phyloP scores from a whole-genome alignment of 2,329 filamentous ascomycete genomes.

The Exophiala dermatitidis region DNA sequence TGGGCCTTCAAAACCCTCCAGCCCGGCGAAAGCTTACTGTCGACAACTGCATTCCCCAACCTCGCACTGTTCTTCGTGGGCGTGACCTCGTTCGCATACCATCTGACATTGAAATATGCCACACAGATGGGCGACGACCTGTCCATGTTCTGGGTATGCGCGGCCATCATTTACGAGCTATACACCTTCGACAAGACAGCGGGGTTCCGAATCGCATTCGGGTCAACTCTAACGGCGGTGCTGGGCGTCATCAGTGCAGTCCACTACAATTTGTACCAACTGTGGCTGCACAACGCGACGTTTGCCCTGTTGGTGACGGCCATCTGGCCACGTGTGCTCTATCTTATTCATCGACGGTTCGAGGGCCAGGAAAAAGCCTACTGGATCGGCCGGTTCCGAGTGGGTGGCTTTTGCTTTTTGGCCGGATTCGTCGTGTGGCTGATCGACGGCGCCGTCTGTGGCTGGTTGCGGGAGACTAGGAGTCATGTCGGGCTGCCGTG shows the following conservation, averaged over 20 bases:
- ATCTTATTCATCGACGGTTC: conserved; percentile 13
- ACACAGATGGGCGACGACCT: conserved; percentile 22
- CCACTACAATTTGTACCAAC: conserved; percentile 16
- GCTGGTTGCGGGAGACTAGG: conserved; percentile 19
- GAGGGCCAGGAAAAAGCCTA: conserved; percentile 10
- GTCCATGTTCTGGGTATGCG: conserved; percentile 25
- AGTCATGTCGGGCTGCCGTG: conserved; percentile 26
- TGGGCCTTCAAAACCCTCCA: conserved; percentile 17
- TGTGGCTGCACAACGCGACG: conserved; percentile 19
- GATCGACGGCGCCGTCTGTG: conserved; percentile 28
- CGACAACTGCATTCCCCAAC: conserved; percentile 21
- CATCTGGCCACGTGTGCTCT: conserved; percentile 19
- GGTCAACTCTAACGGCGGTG: conserved; percentile 10
- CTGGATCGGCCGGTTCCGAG: conserved; percentile 16
- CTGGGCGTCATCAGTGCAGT: conserved; percentile 20
- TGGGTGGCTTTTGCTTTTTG: conserved; percentile 18
- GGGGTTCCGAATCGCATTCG: conserved; percentile 8
- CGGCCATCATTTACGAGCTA: conserved; percentile 21
- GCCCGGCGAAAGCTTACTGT: conserved; percentile 13
- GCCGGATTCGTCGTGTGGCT: conserved; percentile 27
- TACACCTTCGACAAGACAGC: conserved; percentile 16
- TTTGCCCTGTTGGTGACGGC: conserved; percentile 18
- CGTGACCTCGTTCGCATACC: conserved; percentile 24
- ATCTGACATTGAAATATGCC: conserved; percentile 26
- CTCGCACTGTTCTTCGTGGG: conserved; percentile 27